Evolutionary conservation across 2,329 filamentous ascomycete species (phyloP), one percentile per base, ranked within the genome.

Genomic region (Penicillium polonicum): DNA sequence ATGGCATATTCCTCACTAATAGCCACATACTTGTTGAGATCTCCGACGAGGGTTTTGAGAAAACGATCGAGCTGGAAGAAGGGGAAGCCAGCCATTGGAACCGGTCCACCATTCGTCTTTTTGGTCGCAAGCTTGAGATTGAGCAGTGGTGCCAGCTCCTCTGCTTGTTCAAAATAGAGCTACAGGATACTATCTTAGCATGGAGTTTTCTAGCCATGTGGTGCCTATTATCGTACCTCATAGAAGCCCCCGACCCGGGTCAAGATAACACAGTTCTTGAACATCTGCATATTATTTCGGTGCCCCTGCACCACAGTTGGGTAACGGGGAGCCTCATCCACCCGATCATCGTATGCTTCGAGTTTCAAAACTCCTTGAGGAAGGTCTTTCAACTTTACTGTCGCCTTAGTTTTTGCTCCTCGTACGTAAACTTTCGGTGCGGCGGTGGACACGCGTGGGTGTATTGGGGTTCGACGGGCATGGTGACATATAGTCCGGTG

Each of bases 241-340:
- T 97, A 99, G 76, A 99, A 99, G 59, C 92, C 88, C 55, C 94
- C 94, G 29, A 99, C 92, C 56, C 93, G 86, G 4, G 94, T 99
- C 59, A 99, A 78, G 8, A 99, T 75, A 39, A 99, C 89, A 75
- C 93, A 97, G 68, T 95, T 91, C 68, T 87, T 85, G 76, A 96
- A 97, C 68, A 89, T 92, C 65, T 86, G 83, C 88, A 97, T 96
- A 76, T 96, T 95, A 65, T 87, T 90, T 56, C 86, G 85, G 29
- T 91, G 93, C 72, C 96, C 92, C 70, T 91, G 85, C 57, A 97
- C 80, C 48, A 97, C 89, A n/a, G 91, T 89, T 17, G 94, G 92
- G 74, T 97, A 97, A 58, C 80, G 79, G 21, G 82, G 82, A 33
- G 76, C 74, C 52, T 82, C 76, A 54, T 82, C 76, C 43, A 78